Percentiles rank a stretch among this genome's conserved stretches.
Evolutionary conservation across 176 grass and related monocot species (phyloP).

Genomic region (Puya raimondii): DNA sequence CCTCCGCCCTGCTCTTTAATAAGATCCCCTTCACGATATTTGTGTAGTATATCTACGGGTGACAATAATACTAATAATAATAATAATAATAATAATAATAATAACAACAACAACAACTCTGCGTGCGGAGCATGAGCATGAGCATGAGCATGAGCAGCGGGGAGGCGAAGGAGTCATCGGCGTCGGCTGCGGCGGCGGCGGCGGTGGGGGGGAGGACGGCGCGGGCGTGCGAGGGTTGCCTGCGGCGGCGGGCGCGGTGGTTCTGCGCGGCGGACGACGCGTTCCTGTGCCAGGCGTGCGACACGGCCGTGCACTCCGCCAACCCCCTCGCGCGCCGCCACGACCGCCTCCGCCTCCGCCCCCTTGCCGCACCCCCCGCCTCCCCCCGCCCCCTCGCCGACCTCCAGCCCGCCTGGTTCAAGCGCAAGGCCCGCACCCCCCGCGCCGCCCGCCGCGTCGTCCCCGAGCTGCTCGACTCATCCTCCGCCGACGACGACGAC

Average conservation of each 20-base stretch:
- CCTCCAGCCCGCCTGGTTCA: constrained; percentile 51
- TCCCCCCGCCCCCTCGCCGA: not conserved
- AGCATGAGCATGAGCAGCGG: constrained; percentile 25
- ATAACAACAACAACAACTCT: too few relatives aligned
- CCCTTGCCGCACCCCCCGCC: constrained; percentile 8
- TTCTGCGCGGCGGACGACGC: constrained; percentile 86
- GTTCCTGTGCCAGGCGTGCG: constrained; percentile 82
- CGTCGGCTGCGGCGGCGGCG: constrained; percentile 13
- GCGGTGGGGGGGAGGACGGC: constrained; percentile 57
- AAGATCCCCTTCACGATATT: not conserved
- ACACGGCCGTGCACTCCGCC: constrained; percentile 82
- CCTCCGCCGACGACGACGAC: constrained; percentile 39
- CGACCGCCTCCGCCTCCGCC: constrained; percentile 48
- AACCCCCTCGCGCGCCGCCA: constrained; percentile 75
- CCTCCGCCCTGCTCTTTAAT: not conserved
- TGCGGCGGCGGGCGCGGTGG: constrained; percentile 73
- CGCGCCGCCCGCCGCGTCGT: constrained; percentile 35
- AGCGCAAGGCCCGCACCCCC: constrained; percentile 62
- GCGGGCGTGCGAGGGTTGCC: constrained; percentile 70
- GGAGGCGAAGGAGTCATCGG: constrained; percentile 17
- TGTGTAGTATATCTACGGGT: not conserved
- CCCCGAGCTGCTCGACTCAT: constrained; percentile 33
- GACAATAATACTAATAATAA: too few relatives aligned
- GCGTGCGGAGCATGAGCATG: not conserved
- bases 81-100: too few relatives aligned